Percentiles rank a stretch among this genome's conserved stretches.
phyloP scores from a whole-genome alignment of 495 filamentous ascomycete species.

The Trichoderma asperelloides region DNA sequence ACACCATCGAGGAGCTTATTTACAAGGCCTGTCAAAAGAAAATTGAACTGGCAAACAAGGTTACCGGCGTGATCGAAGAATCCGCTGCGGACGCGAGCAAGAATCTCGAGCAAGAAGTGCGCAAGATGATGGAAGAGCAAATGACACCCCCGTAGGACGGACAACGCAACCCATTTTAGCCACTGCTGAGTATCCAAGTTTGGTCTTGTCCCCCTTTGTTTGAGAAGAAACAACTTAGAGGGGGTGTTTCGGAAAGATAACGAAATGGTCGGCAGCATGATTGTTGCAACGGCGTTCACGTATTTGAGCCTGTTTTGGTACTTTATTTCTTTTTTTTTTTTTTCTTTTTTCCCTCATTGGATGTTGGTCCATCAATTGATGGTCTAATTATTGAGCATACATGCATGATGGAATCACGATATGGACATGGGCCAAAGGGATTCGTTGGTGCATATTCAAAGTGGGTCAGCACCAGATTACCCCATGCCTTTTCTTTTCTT shows the following conservation, averaged over 20 bases:
- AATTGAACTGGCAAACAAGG: conserved; percentile 79
- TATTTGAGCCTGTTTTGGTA: too few species aligned
- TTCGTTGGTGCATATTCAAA: too few species aligned
- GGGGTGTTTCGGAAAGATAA: neutral
- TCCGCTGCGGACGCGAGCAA: conserved; percentile 21
- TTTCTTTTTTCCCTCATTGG: too few species aligned
- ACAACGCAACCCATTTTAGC: neutral
- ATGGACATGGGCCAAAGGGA: too few species aligned
- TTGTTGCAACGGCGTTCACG: too few species aligned
- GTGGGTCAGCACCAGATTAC: too few species aligned
- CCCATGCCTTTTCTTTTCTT: too few species aligned
- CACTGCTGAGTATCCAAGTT: neutral
- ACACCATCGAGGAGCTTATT: conserved; percentile 90
- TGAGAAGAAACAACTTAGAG: neutral
- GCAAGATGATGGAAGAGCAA: conserved; percentile 13
- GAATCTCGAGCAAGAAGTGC: conserved; percentile 14
- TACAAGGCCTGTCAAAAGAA: conserved; percentile 83
- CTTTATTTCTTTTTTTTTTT: too few species aligned
- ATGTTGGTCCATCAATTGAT: too few species aligned
- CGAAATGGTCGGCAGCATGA: too few species aligned
- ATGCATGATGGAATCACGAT: too few species aligned
- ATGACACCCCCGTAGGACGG: conserved; percentile 10
- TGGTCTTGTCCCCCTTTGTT: neutral
- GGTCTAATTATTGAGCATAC: too few species aligned
- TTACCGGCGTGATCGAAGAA: conserved; percentile 36